phyloP scores from a whole-genome alignment of 2,329 filamentous ascomycete genomes.

The Penicillium sp. region DNA sequence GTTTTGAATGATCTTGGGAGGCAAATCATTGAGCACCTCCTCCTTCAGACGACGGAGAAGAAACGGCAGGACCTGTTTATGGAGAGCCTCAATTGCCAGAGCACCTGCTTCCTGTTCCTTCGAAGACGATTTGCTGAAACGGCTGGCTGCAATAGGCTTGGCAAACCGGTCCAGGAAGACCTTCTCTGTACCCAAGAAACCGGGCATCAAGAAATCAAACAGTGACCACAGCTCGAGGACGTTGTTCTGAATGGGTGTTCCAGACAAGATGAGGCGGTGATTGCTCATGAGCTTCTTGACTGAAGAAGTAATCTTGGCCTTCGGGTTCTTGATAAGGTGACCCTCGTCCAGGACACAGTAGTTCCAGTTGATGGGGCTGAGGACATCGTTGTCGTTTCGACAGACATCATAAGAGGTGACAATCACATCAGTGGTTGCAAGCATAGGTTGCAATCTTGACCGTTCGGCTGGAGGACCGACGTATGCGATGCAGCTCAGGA shows the following conservation, averaged over 20 bases:
- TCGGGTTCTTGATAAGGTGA: conserved; percentile 97
- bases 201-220: conserved; percentile 98
- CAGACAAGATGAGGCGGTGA: conserved; percentile 92
- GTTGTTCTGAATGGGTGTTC: conserved; percentile 97
- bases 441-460: conserved; percentile 65
- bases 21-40: conserved; percentile 92
- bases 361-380: conserved; percentile 87
- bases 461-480: conserved; percentile 86
- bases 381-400: conserved; percentile 86
- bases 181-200: conserved; percentile 92
- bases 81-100: conserved; percentile 92
- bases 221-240: conserved; percentile 96
- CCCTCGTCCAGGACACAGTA: conserved; percentile 97
- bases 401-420: conserved; percentile 98
- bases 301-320: conserved; percentile 90
- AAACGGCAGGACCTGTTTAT: conserved; percentile 98
- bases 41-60: conserved; percentile 93
- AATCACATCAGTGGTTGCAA: conserved; percentile 83
- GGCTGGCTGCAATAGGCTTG: conserved; percentile 90
- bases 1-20: conserved; percentile 97
- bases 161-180: conserved; percentile 96
- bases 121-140: conserved; percentile 94
- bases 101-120: conserved; percentile 98
- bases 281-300: conserved; percentile 90
- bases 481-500: conserved; percentile 85